Conservation (phyloP, 2,329 filamentous ascomycete genomes). For the Fusarium coffeatum region DNA sequence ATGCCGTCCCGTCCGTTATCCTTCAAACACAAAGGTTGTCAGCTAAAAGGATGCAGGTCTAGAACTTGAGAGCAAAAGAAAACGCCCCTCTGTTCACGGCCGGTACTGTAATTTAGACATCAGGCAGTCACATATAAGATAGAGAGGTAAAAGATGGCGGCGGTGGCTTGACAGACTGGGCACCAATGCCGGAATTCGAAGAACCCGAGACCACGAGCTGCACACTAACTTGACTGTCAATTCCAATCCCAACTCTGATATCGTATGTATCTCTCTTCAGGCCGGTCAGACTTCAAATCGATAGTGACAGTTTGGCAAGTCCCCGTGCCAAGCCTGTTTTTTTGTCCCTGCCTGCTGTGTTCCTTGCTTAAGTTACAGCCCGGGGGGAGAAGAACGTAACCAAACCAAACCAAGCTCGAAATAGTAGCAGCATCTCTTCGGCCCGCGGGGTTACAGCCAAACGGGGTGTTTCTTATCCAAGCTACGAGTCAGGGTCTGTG, state of each 20-base stretch:
- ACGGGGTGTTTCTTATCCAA: conserved; percentile 2
- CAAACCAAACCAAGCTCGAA: conserved; percentile 18
- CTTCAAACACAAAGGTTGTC: conserved; percentile 7
- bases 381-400: not conserved
- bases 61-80: not conserved
- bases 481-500: not conserved
- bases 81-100: conserved; percentile 4
- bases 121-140: not conserved
- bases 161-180: conserved; percentile 22
- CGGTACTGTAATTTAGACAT: not conserved
- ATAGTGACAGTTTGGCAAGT: conserved; percentile 4
- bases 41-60: conserved; percentile 1
- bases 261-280: not conserved
- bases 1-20: conserved; percentile 37
- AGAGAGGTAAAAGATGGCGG: conserved; percentile 7
- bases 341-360: conserved; percentile 1
- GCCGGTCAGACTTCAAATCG: not conserved
- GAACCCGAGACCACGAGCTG: conserved; percentile 9
- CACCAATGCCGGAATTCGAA: conserved; percentile 14
- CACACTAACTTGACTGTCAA: not conserved
- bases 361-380: conserved; percentile 14
- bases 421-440: conserved; percentile 22
- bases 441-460: conserved; percentile 3
- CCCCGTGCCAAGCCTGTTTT: conserved; percentile 27
- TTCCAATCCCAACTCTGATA: not conserved